These are phyloP conservation scores for Myriosclerotinia scirpicola DNA, from an alignment of 2,329 filamentous ascomycete genomes.

Conservation along the genomic window DNA sequence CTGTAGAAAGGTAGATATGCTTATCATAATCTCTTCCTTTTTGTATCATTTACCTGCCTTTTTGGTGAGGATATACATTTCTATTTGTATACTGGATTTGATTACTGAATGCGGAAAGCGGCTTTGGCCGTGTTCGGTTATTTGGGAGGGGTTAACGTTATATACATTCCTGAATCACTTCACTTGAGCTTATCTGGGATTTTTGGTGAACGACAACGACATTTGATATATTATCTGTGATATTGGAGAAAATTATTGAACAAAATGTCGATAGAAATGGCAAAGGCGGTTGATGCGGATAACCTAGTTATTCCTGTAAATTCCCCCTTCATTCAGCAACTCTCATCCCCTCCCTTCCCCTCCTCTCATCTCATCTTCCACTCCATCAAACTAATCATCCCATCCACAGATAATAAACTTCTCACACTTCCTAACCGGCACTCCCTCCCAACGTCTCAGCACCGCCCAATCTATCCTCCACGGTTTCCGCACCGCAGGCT, in stretches of 20 bases:
- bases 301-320: conserved; percentile 56
- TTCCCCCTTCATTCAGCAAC: conserved; percentile 16
- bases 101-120: conserved; percentile 13
- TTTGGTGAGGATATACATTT: neutral
- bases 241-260: neutral
- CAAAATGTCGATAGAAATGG: conserved; percentile 23
- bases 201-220: neutral
- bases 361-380: conserved; percentile 25
- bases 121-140: conserved; percentile 15
- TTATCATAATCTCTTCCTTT: no score
- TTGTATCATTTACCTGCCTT: conserved; percentile 14
- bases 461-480: conserved; percentile 71
- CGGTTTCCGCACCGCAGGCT: conserved; percentile 83
- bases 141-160: neutral
- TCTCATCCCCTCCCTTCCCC: neutral
- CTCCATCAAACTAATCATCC: neutral
- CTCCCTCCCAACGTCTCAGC: conserved; percentile 56
- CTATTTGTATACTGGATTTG: neutral
- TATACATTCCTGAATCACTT: neutral
- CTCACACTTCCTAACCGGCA: conserved; percentile 66
- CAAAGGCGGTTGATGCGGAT: conserved; percentile 48
- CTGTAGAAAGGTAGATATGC: neutral
- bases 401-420: conserved; percentile 71
- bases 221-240: neutral
- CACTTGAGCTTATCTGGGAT: neutral